phyloP scores from a whole-genome alignment of 208 protist species.

The Wallacemonas sp. region DNA sequence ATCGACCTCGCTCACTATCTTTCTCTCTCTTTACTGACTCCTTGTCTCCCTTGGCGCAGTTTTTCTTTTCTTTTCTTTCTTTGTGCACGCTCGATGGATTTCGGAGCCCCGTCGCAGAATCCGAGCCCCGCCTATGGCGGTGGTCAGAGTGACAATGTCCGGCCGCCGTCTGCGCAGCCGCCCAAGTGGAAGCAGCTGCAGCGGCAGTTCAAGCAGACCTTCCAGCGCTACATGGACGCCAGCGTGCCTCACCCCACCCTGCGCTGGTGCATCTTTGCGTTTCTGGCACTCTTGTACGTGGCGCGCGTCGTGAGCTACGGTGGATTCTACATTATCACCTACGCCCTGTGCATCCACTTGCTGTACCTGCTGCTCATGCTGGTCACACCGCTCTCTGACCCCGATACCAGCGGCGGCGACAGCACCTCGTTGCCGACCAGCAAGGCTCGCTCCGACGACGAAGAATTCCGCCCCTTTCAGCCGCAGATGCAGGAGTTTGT shows the following conservation, averaged over 20 bases:
- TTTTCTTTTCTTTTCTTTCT: conserved; percentile 21
- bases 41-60: too few relatives aligned
- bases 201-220: conserved; percentile 28
- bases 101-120: too few relatives aligned
- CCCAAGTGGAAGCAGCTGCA: background rate
- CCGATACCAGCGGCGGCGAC: conserved; percentile 40
- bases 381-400: conserved; percentile 94
- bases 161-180: background rate
- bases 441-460: conserved; percentile 47
- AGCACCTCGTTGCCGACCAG: conserved; percentile 63
- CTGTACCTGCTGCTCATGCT: conserved; percentile 96
- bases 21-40: background rate
- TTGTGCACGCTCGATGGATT: too few relatives aligned
- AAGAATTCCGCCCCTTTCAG: conserved; percentile 96
- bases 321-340: conserved; percentile 97
- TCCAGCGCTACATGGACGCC: conserved; percentile 66
- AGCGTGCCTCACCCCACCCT: conserved; percentile 67
- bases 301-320: conserved; percentile 65
- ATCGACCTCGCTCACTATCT: background rate
- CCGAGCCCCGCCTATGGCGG: too few relatives aligned
- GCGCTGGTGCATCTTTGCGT: conserved; percentile 78
- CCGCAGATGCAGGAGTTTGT: conserved; percentile 96
- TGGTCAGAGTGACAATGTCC: background rate
- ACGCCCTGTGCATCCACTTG: conserved; percentile 96
- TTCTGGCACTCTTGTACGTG: conserved; percentile 72